phyloP scores from a whole-genome alignment of 371 early-diverging fungal species.

The Scutellospora calospora region DNA sequence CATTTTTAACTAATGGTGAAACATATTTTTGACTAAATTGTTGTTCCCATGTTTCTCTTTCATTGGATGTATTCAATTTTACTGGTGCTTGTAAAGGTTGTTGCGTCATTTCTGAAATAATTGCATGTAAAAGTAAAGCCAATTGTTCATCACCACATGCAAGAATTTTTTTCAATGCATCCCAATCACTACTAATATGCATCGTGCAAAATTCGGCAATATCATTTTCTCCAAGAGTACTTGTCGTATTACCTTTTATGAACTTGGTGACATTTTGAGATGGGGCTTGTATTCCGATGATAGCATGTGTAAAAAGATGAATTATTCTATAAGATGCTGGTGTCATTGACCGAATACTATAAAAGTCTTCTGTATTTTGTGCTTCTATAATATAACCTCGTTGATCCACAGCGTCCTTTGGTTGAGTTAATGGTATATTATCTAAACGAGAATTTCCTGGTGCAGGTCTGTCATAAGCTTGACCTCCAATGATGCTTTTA shows the following conservation, averaged over 20 bases:
- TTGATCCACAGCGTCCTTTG: background rate
- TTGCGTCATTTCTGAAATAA: conserved; percentile 25
- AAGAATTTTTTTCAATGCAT: conserved; percentile 10
- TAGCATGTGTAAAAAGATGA: conserved; percentile 39
- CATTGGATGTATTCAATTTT: background rate
- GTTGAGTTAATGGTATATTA: background rate
- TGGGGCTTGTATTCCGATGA: conserved; percentile 19
- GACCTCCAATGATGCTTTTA: background rate
- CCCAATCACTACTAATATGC: conserved; percentile 42
- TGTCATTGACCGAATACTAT: conserved; percentile 13
- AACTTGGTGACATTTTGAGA: background rate
- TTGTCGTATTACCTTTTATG: background rate
- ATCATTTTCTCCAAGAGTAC: background rate
- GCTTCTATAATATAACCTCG: conserved; percentile 27
- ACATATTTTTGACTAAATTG: conserved; percentile 10
- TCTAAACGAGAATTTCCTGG: background rate
- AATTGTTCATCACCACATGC: conserved; percentile 39
- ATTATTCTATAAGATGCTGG: conserved; percentile 39
- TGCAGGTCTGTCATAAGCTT: background rate
- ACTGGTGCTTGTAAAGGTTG: background rate
- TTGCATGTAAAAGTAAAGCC: conserved; percentile 31
- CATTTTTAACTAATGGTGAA: conserved; percentile 11
- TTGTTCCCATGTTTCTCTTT: conserved; percentile 31
- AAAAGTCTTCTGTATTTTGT: background rate
- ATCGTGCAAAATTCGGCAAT: conserved; percentile 9